Evolutionary conservation across 2,329 filamentous ascomycete genomes (phyloP).

Genomic region (Talaromyces marneffei): DNA sequence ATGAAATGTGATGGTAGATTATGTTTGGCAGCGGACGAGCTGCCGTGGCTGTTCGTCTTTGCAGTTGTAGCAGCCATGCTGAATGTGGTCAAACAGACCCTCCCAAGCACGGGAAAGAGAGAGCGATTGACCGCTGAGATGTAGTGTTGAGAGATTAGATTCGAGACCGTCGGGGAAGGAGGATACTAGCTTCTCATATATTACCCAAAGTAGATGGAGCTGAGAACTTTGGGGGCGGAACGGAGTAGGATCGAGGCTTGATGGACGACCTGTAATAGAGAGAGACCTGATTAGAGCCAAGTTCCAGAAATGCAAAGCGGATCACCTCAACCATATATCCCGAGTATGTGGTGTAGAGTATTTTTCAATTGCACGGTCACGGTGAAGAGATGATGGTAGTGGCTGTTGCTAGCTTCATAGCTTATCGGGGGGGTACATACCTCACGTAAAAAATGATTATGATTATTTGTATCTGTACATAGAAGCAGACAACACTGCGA

Average conservation of each 20-base stretch:
- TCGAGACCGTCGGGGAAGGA: not conserved
- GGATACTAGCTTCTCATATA: conserved; percentile 2
- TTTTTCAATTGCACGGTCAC: not conserved
- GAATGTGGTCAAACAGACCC: conserved; percentile 14
- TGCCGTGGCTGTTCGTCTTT: conserved; percentile 40
- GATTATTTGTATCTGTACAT: conserved; percentile 6
- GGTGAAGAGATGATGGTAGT: not conserved
- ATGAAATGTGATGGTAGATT: conserved; percentile 90
- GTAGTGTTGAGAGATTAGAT: not conserved
- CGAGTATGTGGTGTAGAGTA: not conserved
- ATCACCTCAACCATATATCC: not conserved
- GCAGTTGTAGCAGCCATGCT: conserved; percentile 33
- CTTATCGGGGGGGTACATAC: conserved; percentile 7
- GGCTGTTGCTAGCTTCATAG: not conserved
- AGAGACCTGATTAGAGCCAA: not conserved
- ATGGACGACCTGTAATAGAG: not conserved
- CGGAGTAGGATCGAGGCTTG: not conserved
- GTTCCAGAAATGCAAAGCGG: not conserved
- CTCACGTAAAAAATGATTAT: conserved; percentile 11
- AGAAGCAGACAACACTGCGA: conserved; percentile 12
- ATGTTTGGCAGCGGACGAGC: conserved; percentile 72
- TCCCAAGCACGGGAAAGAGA: conserved; percentile 6
- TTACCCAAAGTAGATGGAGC: not conserved
- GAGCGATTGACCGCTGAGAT: conserved; percentile 1
- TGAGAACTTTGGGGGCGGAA: conserved; percentile 6